Evolutionary conservation across 1,284 basidiomycete genomes (phyloP).

Genomic region (Blastosporella zonata): DNA sequence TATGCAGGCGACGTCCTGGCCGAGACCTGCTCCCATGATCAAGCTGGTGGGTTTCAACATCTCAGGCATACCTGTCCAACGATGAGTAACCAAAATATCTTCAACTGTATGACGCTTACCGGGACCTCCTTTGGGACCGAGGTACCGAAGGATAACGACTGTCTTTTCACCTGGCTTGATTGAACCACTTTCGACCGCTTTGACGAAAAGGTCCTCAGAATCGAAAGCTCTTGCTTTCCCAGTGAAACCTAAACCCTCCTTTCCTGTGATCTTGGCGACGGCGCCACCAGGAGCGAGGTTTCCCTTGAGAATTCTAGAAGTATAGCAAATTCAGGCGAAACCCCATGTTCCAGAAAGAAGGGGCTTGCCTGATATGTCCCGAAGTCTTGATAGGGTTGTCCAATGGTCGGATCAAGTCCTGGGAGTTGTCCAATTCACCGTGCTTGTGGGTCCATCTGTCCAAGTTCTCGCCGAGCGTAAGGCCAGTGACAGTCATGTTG

Average conservation of each 20-base stretch:
- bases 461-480: constrained; percentile 85
- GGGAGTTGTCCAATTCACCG: constrained; percentile 66
- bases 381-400: constrained; percentile 85
- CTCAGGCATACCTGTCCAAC: constrained; percentile 79
- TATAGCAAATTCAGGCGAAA: constrained; percentile 3
- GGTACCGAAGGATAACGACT: constrained; percentile 85
- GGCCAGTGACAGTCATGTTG: constrained; percentile 86
- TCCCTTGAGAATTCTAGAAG: constrained; percentile 71
- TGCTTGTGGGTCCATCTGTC: constrained; percentile 79
- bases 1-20: constrained; percentile 85
- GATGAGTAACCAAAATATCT: constrained; percentile 4
- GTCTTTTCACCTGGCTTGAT: constrained; percentile 88
- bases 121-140: constrained; percentile 88
- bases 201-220: constrained; percentile 76
- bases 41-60: constrained; percentile 91
- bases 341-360: constrained; percentile 1
- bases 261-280: constrained; percentile 93
- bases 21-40: constrained; percentile 93
- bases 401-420: constrained; percentile 84
- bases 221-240: constrained; percentile 86
- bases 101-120: constrained; percentile 42
- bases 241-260: constrained; percentile 83
- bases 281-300: constrained; percentile 92
- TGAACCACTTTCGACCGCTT: constrained; percentile 76
- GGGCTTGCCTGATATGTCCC: constrained; percentile 77